These are phyloP conservation scores for Digitaria exilis DNA, from an alignment of 202 grass and related monocot genomes.

Conservation along the genomic window DNA sequence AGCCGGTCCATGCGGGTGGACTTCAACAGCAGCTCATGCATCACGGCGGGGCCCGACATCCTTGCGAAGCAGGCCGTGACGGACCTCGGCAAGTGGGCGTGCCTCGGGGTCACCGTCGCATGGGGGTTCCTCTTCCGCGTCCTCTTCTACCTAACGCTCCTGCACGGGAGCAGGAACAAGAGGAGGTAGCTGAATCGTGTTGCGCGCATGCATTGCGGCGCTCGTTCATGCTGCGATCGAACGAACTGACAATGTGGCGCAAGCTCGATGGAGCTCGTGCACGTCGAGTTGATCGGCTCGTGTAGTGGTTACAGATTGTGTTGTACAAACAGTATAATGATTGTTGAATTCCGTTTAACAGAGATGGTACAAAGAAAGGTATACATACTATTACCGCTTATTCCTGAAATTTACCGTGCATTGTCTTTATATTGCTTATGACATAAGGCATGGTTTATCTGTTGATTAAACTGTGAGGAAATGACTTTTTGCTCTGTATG, in stretches of 20 bases:
- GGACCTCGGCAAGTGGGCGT: slow-evolving; percentile 71
- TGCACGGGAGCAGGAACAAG: slow-evolving; percentile 64
- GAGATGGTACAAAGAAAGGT: no score
- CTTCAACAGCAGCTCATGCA: slow-evolving; percentile 60
- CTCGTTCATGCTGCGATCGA: no score
- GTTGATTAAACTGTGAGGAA: neutral
- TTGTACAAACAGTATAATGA: no score
- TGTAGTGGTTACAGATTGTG: no score
- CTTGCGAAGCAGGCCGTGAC: slow-evolving; percentile 48
- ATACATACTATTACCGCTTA: no score
- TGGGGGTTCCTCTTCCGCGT: slow-evolving; percentile 71
- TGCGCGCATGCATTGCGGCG: neutral
- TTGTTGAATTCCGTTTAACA: no score
- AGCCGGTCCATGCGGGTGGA: slow-evolving; percentile 57
- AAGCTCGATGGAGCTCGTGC: no score
- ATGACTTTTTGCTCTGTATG: neutral
- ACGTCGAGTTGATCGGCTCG: no score
- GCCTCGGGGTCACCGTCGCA: slow-evolving; percentile 57
- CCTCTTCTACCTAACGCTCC: slow-evolving; percentile 66
- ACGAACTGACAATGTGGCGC: no score
- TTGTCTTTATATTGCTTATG: no score
- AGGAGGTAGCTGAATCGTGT: slow-evolving; percentile 32
- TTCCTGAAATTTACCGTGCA: no score
- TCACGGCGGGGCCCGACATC: slow-evolving; percentile 59
- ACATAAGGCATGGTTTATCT: neutral